A percentile compares a stretch with the other conserved stretches of the same genome.
Conservation (phyloP, 202 grass and related monocot genomes). For the Panicum hallii region DNA sequence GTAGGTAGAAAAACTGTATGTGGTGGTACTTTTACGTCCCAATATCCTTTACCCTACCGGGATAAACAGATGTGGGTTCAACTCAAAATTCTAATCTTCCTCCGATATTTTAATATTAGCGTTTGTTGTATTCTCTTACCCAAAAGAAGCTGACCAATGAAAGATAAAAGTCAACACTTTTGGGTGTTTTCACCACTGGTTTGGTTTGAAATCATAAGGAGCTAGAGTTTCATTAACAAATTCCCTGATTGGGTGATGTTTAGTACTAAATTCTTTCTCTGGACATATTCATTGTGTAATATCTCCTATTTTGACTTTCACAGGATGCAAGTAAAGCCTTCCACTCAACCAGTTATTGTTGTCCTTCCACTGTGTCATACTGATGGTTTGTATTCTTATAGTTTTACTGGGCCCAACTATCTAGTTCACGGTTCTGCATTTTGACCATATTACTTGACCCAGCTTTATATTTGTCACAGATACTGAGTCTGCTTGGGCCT, state of each 20-base stretch:
- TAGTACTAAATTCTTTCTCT: neutral
- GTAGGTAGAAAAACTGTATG: neutral
- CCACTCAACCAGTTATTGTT: constrained; percentile 85
- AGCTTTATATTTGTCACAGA: constrained; percentile 55
- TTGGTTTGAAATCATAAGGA: neutral
- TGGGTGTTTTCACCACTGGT: neutral
- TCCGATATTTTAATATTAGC: neutral
- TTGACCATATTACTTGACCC: neutral
- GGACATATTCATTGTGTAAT: neutral
- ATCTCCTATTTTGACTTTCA: constrained; percentile 21
- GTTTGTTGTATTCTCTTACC: neutral
- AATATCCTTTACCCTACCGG: neutral
- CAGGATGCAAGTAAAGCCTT: constrained; percentile 96
- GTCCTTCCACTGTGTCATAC: constrained; percentile 84
- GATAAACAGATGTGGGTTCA: too few relatives aligned
- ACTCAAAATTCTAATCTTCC: too few relatives aligned
- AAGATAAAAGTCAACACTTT: neutral
- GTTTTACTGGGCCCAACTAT: constrained; percentile 8
- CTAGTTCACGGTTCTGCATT: constrained; percentile 10
- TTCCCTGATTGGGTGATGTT: neutral
- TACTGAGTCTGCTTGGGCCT: constrained; percentile 92
- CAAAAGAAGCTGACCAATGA: neutral
- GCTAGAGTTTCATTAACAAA: neutral
- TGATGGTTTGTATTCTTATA: constrained; percentile 67
- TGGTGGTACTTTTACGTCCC: neutral